A percentile compares a stretch with the other conserved stretches of the same genome.
These are phyloP conservation scores for Tephrocybe sp. DNA, from an alignment of 768 basidiomycete species.

Conservation along the genomic window DNA sequence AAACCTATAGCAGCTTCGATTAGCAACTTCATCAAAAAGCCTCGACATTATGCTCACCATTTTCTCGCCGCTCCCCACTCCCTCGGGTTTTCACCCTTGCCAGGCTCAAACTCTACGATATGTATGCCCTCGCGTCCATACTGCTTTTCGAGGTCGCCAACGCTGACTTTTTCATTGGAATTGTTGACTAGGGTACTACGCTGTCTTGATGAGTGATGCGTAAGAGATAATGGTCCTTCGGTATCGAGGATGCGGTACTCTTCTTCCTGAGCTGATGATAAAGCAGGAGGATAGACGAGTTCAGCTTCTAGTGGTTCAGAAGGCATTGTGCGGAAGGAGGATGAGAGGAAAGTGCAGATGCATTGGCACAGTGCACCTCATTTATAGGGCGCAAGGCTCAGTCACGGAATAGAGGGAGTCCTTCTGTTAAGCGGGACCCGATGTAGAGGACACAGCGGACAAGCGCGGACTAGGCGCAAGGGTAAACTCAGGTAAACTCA, in stretches of 20 bases:
- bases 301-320: slow-evolving; percentile 11
- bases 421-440: no score
- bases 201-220: not conserved
- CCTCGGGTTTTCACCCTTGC: slow-evolving; percentile 5
- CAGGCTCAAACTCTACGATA: slow-evolving; percentile 9
- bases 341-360: not conserved
- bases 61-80: slow-evolving; percentile 1
- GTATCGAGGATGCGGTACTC: slow-evolving; percentile 4
- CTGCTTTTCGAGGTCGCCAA: not conserved
- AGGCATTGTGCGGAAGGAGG: slow-evolving; percentile 1
- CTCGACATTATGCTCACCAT: not conserved
- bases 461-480: no score
- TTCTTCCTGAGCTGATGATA: slow-evolving; percentile 5
- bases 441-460: no score
- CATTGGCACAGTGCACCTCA: not conserved
- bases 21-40: not conserved
- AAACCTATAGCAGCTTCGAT: slow-evolving; percentile 29
- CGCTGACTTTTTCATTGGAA: not conserved
- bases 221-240: not conserved
- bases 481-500: no score
- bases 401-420: no score
- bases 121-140: slow-evolving; percentile 3
- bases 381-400: no score
- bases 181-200: not conserved
- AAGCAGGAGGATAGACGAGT: slow-evolving; percentile 2